Conservation (phyloP, 2,329 filamentous ascomycete species). For the Aspergillus sp. region DNA sequence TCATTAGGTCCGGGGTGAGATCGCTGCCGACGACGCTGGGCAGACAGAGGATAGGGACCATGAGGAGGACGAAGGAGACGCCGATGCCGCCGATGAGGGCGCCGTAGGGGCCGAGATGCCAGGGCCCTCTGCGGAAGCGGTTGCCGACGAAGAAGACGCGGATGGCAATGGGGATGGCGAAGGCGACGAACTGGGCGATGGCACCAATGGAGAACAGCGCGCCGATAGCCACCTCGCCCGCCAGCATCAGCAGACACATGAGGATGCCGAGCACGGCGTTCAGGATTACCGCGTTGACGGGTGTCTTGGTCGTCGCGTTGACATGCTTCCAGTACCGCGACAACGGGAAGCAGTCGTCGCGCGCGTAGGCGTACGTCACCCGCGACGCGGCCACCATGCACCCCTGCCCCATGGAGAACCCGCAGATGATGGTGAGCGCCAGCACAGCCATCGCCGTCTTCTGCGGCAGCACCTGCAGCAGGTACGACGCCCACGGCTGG, state of each 20-base stretch:
- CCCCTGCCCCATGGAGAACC: conserved; percentile 70
- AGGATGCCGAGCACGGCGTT: conserved; percentile 60
- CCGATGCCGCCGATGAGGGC: conserved; percentile 57
- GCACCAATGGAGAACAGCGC: conserved; percentile 70
- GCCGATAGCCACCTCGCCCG: conserved; percentile 60
- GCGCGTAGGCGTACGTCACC: conserved; percentile 70
- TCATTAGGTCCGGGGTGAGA: conserved; percentile 56
- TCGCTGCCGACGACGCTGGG: conserved; percentile 57
- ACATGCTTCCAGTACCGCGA: conserved; percentile 59
- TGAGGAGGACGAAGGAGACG: conserved; percentile 60
- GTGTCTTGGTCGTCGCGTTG: conserved; percentile 60
- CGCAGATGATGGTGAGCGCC: conserved; percentile 64
- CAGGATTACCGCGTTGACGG: conserved; percentile 69
- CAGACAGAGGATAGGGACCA: conserved; percentile 67
- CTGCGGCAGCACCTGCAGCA: conserved; percentile 62
- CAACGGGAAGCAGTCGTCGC: conserved; percentile 67
- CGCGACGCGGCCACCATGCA: conserved; percentile 67
- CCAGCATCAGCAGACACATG: conserved; percentile 64
- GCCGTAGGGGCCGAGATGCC: conserved; percentile 63
- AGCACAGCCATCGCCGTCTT: conserved; percentile 62
- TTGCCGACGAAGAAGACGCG: conserved; percentile 54
- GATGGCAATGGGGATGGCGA: conserved; percentile 44
- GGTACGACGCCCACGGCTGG: conserved; percentile 68
- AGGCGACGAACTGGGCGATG: conserved; percentile 61
- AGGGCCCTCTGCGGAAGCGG: conserved; percentile 64